Base-by-base conservation (phyloP, 805 yeast genomes). In the Wickerhamiella dianesei region DNA sequence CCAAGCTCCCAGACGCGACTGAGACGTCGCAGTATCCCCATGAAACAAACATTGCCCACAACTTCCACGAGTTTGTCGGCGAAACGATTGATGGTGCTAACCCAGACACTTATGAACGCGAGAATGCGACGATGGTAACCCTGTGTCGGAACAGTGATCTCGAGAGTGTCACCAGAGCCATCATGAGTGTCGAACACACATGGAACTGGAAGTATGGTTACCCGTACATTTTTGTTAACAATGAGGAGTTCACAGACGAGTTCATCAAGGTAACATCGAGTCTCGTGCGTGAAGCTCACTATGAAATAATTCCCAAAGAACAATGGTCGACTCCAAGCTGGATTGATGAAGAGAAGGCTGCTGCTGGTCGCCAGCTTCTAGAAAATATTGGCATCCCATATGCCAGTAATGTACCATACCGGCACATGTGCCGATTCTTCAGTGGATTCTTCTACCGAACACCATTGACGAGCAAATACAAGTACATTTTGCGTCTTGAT, bases 371-470 rank as follows among this genome's bases (percentile, higher is more conserved):
- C 48, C 61, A 65, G 16, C 60, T 72, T 1, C 65, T 73, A 67
- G 64, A 61, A 16, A 67, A 68, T 9, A 61, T 69, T 9, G 68
- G 71, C 2, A 74, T 82, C 5, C 63, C 81, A 0, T 82, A 82
- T 59, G 89, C 86, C 1, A 72, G 66, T 22, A 75, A 82, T 1
- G 62, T 67, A 53, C 77, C 84, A 1, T 82, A 82, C 59, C 75
- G 96, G 60, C 88, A 89, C 64, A 92, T 92, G 97, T 92, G 97
- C 64, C 74, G 95, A 36, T 89, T 82, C 68, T 89, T 92, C 60
- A 81, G 94, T 2, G 96, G 97, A 0, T 83, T 72, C 62, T 92
- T 92, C 66, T 89, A 77, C 68, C 75, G 82, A 59, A 94, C 87
- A 58, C 77, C 77, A 47, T 60, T 86, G 41, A 65, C 88, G 55